Base-by-base conservation (phyloP, 352 stramenopile species). In the Saprolegnia parasitica region DNA sequence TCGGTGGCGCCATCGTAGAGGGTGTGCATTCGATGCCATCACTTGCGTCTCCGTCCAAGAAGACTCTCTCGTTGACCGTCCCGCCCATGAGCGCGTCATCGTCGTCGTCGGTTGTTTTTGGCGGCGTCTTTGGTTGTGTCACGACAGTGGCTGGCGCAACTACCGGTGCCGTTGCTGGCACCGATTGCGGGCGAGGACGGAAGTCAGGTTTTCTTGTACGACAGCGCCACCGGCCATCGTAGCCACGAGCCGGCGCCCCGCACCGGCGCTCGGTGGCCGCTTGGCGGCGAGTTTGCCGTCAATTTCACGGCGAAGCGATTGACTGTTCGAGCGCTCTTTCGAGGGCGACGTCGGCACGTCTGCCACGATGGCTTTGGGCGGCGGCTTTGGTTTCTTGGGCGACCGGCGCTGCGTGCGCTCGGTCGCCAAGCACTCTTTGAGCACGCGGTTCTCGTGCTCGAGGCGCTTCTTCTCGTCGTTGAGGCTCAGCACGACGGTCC, bases 391-490 rank as follows among this genome's bases (percentile, higher is more conserved):
- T 54, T 66, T 66, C 39, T 66, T 66, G 20, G 58, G 26, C 40
- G 58, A 52, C n/a, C 26, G 32, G n/a, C 21, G 20, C 54, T 61
- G 24, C 11, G 23, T 8, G 8, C 26, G 35, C 16, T 52, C 58
- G 6, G 39, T 24, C 15, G 37, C 10, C 1, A 70, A 46, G 37
- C 55, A 70, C 26, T 52, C 63, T n/a, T 70, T 70, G 29, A 70
- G 54, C 16, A 70, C 63, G 16, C 37, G 23, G 39, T 49, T 61
- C 61, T 70, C 63, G 18, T 70, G 54, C 15, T 70, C 63, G 29
- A 70, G 47, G 5, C 63, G 63, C 63, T 70, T 70, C 54, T 70
- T 70, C 11, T 70, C 63, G 20, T 70, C 63, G 54, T 70, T 70
- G 11, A 70, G 46, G 29, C 29, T 23, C 10, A 70, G 39, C n/a